Conservation (phyloP, 495 filamentous ascomycete genomes). For the Trichoderma parareesei region DNA sequence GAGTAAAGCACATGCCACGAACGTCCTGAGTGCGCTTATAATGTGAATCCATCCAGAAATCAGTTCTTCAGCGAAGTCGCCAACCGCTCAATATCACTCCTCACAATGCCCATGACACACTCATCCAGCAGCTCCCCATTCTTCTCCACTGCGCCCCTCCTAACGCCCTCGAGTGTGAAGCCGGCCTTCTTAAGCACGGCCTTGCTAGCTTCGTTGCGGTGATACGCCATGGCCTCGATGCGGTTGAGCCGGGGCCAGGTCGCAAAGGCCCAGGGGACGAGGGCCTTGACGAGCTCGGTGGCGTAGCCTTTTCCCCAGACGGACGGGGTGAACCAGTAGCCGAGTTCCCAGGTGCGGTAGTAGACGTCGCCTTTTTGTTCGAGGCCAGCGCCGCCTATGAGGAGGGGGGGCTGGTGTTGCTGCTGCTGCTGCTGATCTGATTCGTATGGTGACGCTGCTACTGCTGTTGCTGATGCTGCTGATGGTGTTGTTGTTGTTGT, state of each 20-base stretch:
- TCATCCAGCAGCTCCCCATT: slow-evolving; percentile 26
- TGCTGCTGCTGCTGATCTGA: too few species aligned
- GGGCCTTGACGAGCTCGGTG: slow-evolving; percentile 19
- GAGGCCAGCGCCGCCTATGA: slow-evolving; percentile 29
- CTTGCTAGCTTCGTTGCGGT: slow-evolving; percentile 25
- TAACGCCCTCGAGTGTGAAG: slow-evolving; percentile 29
- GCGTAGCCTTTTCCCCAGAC: slow-evolving; percentile 33
- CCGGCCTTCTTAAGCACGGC: slow-evolving; percentile 29
- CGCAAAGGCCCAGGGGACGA: slow-evolving; percentile 29
- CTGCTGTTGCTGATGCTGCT: too few species aligned
- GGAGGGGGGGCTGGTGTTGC: too few species aligned
- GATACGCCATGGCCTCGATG: slow-evolving; percentile 27
- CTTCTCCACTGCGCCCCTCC: slow-evolving; percentile 29
- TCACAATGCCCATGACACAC: slow-evolving; percentile 24
- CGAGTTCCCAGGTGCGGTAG: slow-evolving; percentile 27
- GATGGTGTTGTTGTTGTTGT: too few species aligned
- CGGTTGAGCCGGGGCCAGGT: slow-evolving; percentile 22
- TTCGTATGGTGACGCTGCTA: too few species aligned
- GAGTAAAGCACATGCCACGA: too few species aligned
- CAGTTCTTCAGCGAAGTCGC: too few species aligned
- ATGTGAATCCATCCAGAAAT: too few species aligned
- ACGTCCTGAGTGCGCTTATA: too few species aligned
- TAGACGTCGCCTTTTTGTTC: slow-evolving; percentile 22
- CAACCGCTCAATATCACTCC: slow-evolving; percentile 21
- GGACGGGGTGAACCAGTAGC: slow-evolving; percentile 30